phyloP scores from a whole-genome alignment of 2,329 filamentous ascomycete species.

The Teratosphaeria destructans region DNA sequence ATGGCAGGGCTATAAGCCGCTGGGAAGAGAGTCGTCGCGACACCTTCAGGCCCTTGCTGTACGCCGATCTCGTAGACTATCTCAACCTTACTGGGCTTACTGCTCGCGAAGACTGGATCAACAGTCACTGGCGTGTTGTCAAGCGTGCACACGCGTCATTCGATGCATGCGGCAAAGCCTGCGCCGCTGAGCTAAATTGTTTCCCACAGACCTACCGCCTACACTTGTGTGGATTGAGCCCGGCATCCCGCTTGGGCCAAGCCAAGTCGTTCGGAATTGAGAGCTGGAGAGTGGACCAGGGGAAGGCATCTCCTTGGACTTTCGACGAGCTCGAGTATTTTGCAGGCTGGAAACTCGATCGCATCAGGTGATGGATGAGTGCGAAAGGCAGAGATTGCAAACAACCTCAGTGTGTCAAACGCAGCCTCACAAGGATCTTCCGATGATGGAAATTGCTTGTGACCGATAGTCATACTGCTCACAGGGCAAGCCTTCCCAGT shows the following conservation, averaged over 20 bases:
- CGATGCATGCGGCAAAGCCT: constrained; percentile 35
- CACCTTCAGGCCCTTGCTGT: constrained; percentile 11
- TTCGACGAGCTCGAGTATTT: not conserved
- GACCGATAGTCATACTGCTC: no score
- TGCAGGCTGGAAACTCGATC: not conserved
- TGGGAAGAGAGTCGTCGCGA: constrained; percentile 33
- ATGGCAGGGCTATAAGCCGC: constrained; percentile 39
- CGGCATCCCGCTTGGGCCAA: not conserved
- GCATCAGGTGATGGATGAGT: not conserved
- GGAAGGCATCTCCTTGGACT: not conserved
- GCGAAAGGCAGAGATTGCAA: not conserved
- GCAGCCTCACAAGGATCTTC: not conserved
- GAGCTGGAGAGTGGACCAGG: not conserved
- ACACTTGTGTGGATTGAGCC: not conserved
- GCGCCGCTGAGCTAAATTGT: constrained; percentile 27
- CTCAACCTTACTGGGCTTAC: constrained; percentile 14
- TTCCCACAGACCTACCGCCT: constrained; percentile 27
- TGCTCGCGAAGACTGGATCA: constrained; percentile 25
- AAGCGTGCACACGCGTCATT: constrained; percentile 24
- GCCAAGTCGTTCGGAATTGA: not conserved
- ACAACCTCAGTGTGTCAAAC: not conserved
- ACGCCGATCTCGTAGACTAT: constrained; percentile 24
- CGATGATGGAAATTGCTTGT: not conserved
- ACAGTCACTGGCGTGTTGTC: constrained; percentile 25
- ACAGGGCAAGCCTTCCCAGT: no score